Base-by-base conservation (phyloP, 495 filamentous ascomycete genomes). In the Margaritispora aquatica region DNA sequence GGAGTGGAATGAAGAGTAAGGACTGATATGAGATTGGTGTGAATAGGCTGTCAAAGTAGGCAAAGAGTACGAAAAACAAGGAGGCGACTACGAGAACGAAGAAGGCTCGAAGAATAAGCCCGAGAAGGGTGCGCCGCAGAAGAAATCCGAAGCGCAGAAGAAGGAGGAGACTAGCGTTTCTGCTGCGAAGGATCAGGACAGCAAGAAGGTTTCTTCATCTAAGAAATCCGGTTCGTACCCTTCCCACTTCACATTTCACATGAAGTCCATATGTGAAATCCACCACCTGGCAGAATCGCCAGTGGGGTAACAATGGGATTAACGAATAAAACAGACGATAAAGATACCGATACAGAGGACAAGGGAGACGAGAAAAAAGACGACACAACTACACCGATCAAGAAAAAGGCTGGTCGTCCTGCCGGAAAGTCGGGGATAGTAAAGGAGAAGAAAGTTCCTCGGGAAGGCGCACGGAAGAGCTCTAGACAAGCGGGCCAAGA, bases 21-120 rank as follows among this genome's bases (percentile, higher is more conserved):
- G n/a, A n/a, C n/a, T n/a, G n/a, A n/a, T n/a, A n/a, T n/a, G n/a
- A n/a, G n/a, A n/a, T n/a, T n/a, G n/a, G n/a, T n/a, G n/a, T n/a
- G n/a, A n/a, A n/a, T 31, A 76, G 75, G 74, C 72, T 11, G 64
- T 70, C 52, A 83, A 82, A 66, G 69, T 82, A 20, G 73, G 74
- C 17, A 78, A 81, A 63, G 77, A 82, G 62, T 81, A 81, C 61
- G 79, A 83, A 62, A 74, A 73, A 60, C 68, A 70, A 23, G 78
- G 79, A 11, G 79, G 79, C 4, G 71, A 66, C 19, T 83, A 81
- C 63, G 77, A 79, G 55, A 77, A 83, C 55, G 71, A 77, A 41
- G 58, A 76, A 0, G 76, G 76, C 1, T 79, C 75, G 31, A 80
- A 81, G 59, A 78, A 82, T 48, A 71, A 80, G 63, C 78, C 78